These are phyloP conservation scores for Tolypocladium nubicola DNA, from an alignment of 2,329 filamentous ascomycete species.

Conservation along the genomic window DNA sequence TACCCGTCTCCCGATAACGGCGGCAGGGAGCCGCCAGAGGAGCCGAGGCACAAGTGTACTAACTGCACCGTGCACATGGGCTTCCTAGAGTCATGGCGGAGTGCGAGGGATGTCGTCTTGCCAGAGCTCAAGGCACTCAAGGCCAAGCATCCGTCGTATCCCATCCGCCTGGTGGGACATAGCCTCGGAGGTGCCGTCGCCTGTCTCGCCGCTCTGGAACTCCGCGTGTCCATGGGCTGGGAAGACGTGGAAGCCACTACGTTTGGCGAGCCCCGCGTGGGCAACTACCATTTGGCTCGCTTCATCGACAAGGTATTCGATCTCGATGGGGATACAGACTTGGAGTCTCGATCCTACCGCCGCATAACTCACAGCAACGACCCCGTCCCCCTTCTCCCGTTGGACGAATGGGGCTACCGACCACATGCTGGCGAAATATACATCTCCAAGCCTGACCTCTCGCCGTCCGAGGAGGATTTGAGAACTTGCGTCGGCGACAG, in stretches of 20 bases:
- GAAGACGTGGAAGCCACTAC: constrained; percentile 69
- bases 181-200: constrained; percentile 89
- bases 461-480: constrained; percentile 60
- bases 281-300: constrained; percentile 43
- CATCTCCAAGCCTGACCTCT: constrained; percentile 61
- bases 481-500: constrained; percentile 58
- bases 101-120: constrained; percentile 60
- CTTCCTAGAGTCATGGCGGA: constrained; percentile 76
- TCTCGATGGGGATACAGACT: constrained; percentile 21
- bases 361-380: constrained; percentile 80
- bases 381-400: constrained; percentile 78
- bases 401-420: constrained; percentile 78
- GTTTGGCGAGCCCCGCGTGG: constrained; percentile 74
- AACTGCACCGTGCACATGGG: constrained; percentile 92
- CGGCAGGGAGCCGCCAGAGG: constrained; percentile 18
- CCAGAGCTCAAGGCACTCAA: constrained; percentile 52
- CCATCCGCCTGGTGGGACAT: constrained; percentile 75
- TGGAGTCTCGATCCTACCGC: constrained; percentile 43
- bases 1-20: constrained; percentile 54
- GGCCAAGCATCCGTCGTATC: constrained; percentile 55
- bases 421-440: constrained; percentile 83
- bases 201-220: constrained; percentile 73
- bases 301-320: constrained; percentile 45
- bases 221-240: constrained; percentile 63
- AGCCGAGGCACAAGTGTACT: constrained; percentile 48